Evolutionary conservation across 176 grass and related monocot genomes (phyloP), one percentile per base, ranked within the genome.

Genomic region (Lolium multiflorum): DNA sequence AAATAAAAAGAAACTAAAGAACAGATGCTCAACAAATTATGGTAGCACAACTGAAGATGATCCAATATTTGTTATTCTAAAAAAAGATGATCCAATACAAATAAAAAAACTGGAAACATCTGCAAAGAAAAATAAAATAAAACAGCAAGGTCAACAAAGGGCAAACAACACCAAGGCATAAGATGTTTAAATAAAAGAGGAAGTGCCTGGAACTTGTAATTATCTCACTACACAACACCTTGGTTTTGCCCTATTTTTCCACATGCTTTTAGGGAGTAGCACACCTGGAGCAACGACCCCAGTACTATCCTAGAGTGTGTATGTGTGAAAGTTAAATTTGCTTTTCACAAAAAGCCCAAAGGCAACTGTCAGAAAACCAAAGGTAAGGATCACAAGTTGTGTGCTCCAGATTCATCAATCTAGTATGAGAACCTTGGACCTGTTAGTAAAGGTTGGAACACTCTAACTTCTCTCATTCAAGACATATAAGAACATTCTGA

Each of bases 301-400:
- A 35, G 72, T 74, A 58, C 25, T 38, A 48, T 83, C 71, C 56
- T 95, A 57, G 80, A 90, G 49, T 95, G 93, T 58, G 71, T 87
- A 66, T 95, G 93, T 90, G 71, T 82, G 79, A 86, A 86, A 82
- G 93, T 92, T 89, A 95, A 92, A 83, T 95, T 89, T 87, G 11
- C 89, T 79, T 89, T 95, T 83, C 69, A 82, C 35, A 86, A 95
- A 79, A 87, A 52, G 63, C 57, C 50, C 11, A 83, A 95, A 84
- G 54, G 9, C 74, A 82, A 5, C 61, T 63, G 76, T 78, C 59
- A 84, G 24, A 85, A 89, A 46, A 60, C 18, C 43, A 31, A 78
- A 82, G 86, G 70, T 82, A 75, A 90, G n/a, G 80, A 84, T 79
- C 55, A 79, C 26, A 86, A 55, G 3, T 50, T 31, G 11, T 63